phyloP scores from a whole-genome alignment of 139 green algal genomes.

The Diplosphaera chodatii region DNA sequence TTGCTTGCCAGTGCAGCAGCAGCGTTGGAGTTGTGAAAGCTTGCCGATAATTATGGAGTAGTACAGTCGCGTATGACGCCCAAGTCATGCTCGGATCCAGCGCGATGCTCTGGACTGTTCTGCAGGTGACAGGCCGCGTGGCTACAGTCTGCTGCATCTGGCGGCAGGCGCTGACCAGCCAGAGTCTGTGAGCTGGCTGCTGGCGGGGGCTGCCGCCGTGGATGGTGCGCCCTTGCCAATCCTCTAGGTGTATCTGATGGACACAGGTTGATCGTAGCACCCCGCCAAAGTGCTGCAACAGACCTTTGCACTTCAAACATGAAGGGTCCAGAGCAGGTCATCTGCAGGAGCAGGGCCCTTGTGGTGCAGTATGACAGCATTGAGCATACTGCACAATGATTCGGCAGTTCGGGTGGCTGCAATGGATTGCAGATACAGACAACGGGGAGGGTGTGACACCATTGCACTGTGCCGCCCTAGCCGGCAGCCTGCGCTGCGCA shows the following conservation, averaged over 20 bases:
- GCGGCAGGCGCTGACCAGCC: slow-evolving; percentile 34
- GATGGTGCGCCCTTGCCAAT: slow-evolving; percentile 12
- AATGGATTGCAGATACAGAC: slow-evolving; percentile 2
- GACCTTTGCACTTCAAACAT: no score
- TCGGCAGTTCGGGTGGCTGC: neutral
- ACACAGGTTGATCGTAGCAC: no score
- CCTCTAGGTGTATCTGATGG: no score
- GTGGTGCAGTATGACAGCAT: neutral
- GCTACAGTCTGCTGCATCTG: slow-evolving; percentile 50
- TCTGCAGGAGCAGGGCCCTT: no score
- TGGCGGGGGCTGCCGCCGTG: slow-evolving; percentile 11
- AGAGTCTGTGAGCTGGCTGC: slow-evolving; percentile 25
- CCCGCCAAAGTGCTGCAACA: no score
- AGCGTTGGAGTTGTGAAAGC: no score
- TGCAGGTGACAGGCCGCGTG: slow-evolving; percentile 8
- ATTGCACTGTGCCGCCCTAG: slow-evolving; percentile 45
- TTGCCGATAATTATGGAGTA: no score
- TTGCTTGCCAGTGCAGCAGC: no score
- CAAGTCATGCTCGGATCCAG: no score
- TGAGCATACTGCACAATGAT: neutral
- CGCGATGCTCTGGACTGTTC: no score
- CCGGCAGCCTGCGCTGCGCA: slow-evolving; percentile 16
- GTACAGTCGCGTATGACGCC: no score
- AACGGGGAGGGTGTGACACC: slow-evolving; percentile 21
- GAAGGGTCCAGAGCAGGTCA: no score